Evolutionary conservation across 768 basidiomycete species (phyloP).

Genomic region (Brasilioporus rufonigricans): DNA sequence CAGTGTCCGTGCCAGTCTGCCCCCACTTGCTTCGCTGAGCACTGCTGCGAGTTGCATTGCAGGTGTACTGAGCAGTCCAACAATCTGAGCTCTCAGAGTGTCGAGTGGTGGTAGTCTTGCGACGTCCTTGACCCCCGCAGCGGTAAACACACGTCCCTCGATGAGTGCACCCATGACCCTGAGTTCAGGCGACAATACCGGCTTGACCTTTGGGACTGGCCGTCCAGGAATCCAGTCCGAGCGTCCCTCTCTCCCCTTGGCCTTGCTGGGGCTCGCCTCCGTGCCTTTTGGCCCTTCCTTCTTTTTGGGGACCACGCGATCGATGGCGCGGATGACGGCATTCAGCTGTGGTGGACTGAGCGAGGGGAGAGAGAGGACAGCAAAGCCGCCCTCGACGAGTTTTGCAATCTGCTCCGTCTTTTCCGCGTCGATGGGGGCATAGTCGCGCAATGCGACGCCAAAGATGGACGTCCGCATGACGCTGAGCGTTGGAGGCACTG

Average conservation of each 20-base stretch:
- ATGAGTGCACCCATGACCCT: conserved; percentile 76
- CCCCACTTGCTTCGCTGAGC: conserved; percentile 66
- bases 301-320: conserved; percentile 62
- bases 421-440: conserved; percentile 46
- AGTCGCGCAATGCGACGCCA: conserved; percentile 70
- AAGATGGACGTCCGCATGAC: conserved; percentile 78
- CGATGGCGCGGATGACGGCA: conserved; percentile 64
- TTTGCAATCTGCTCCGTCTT: conserved; percentile 53
- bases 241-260: conserved; percentile 56
- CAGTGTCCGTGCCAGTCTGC: conserved; percentile 64
- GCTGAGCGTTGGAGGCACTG: conserved; percentile 52
- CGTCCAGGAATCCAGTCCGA: conserved; percentile 65
- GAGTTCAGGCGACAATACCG: conserved; percentile 60
- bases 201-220: conserved; percentile 57
- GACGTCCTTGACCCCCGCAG: conserved; percentile 56
- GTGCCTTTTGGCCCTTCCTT: conserved; percentile 36
- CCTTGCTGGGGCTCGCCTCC: conserved; percentile 40
- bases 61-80: conserved; percentile 78
- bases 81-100: conserved; percentile 75
- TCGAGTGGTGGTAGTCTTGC: conserved; percentile 77
- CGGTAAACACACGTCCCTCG: conserved; percentile 69
- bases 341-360: conserved; percentile 73
- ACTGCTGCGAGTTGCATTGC: conserved; percentile 71
- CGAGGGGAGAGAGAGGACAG: conserved; percentile 60
- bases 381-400: conserved; percentile 58